phyloP scores from a whole-genome alignment of 2,329 filamentous ascomycete species.

The Cercospora nicotianae region DNA sequence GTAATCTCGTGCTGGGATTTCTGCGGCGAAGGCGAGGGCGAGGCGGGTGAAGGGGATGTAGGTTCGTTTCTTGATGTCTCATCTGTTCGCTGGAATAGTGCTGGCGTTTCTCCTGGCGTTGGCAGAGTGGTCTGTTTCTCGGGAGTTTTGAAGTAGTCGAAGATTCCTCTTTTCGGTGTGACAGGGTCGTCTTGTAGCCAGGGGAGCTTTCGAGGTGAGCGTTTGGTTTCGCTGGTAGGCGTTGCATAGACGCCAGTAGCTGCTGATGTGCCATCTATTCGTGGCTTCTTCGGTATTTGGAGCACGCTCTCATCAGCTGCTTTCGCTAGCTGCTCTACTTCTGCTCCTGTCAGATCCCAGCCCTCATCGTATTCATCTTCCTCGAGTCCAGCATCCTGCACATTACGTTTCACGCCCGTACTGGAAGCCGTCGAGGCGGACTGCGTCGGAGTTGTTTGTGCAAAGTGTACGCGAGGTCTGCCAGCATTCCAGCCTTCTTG shows the following conservation, averaged over 20 bases:
- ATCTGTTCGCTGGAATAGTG: background rate
- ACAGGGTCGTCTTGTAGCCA: constrained; percentile 41
- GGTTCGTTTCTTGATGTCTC: background rate
- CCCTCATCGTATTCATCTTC: constrained; percentile 33
- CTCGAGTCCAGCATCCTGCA: constrained; percentile 26
- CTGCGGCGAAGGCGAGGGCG: background rate
- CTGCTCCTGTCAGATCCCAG: constrained; percentile 39
- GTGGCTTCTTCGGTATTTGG: constrained; percentile 46
- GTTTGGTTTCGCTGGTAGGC: constrained; percentile 36
- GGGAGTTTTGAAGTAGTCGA: constrained; percentile 32
- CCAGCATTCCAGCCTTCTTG: constrained; percentile 35
- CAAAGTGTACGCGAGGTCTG: constrained; percentile 9
- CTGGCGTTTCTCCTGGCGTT: background rate
- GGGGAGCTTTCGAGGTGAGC: constrained; percentile 40
- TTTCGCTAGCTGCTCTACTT: constrained; percentile 38
- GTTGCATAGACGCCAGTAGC: constrained; percentile 41
- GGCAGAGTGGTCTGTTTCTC: constrained; percentile 17
- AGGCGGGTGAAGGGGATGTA: constrained; percentile 26
- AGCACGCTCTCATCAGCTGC: constrained; percentile 29
- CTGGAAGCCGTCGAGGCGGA: constrained; percentile 16
- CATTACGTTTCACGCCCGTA: constrained; percentile 37
- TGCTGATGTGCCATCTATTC: constrained; percentile 27
- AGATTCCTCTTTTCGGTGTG: constrained; percentile 31
- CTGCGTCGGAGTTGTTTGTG: constrained; percentile 23
- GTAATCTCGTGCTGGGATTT: constrained; percentile 8